Conservation (phyloP, 2,329 filamentous ascomycete species). For the Colletotrichum sp. region DNA sequence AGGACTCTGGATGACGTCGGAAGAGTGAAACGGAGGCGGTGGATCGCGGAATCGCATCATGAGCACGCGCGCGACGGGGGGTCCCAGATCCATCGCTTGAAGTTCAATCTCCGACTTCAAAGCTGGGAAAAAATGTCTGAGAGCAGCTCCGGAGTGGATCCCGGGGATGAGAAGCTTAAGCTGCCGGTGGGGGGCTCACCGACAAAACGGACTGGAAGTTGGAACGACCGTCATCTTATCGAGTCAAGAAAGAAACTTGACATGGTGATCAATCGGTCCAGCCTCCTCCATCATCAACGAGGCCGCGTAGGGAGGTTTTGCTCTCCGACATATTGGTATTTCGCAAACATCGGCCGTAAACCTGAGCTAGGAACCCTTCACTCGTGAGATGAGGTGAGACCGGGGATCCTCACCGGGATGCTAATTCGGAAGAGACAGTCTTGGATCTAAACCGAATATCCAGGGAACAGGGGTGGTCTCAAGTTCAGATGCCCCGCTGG, state of each 20-base stretch:
- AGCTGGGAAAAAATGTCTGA: conserved; percentile 5
- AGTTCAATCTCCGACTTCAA: conserved; percentile 20
- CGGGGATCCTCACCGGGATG: conserved; percentile 23
- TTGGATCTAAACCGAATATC: conserved; percentile 1
- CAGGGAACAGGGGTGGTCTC: conserved; percentile 18
- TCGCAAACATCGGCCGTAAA: not conserved
- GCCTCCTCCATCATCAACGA: not conserved
- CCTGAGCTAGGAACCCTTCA: conserved; percentile 15
- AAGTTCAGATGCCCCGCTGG: conserved; percentile 19
- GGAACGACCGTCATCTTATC: not conserved
- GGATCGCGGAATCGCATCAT: conserved; percentile 19
- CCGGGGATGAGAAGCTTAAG: conserved; percentile 18
- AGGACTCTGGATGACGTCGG: conserved; percentile 19
- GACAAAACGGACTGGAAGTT: conserved; percentile 1
- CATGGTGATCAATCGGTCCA: not conserved
- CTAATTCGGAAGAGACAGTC: conserved; percentile 13
- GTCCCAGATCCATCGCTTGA: conserved; percentile 18
- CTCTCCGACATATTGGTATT: not conserved
- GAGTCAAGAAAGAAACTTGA: conserved; percentile 2
- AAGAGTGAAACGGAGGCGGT: conserved; percentile 18
- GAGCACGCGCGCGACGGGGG: conserved; percentile 4
- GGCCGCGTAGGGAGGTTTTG: not conserved
- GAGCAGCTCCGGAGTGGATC: conserved; percentile 15
- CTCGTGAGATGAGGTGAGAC: conserved; percentile 10
- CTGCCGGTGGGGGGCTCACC: conserved; percentile 12